Evolutionary conservation across 371 early-diverging fungal species (phyloP).

Genomic region (Lichtheimia ramosa): DNA sequence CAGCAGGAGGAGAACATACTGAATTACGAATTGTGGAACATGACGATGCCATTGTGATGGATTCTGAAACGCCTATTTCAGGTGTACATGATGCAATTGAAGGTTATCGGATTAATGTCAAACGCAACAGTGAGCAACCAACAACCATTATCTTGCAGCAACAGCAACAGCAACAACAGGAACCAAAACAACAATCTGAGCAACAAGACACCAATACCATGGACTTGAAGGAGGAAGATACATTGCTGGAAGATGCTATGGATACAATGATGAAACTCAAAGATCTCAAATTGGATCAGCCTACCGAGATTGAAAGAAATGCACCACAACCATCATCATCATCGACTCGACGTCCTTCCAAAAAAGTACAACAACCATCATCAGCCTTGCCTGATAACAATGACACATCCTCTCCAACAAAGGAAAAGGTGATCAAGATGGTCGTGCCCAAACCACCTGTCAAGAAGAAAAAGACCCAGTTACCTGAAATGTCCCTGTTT

Average conservation of each 20-base stretch:
- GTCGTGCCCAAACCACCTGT: constrained; percentile 7
- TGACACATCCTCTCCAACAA: background rate
- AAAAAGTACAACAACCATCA: background rate
- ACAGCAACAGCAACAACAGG: background rate
- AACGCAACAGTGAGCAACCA: constrained; percentile 20
- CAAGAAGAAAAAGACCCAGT: constrained; percentile 32
- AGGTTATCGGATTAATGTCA: constrained; percentile 38
- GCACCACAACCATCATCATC: background rate
- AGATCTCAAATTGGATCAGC: constrained; percentile 35
- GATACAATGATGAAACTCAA: constrained; percentile 55
- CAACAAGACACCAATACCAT: background rate
- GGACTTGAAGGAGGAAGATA: constrained; percentile 13
- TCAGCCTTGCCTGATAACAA: background rate
- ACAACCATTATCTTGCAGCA: constrained; percentile 35
- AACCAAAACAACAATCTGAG: background rate
- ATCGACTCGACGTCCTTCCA: constrained; percentile 1
- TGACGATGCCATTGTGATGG: too few relatives aligned
- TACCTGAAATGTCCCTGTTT: constrained; percentile 49
- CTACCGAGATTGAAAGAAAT: constrained; percentile 9
- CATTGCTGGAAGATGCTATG: constrained; percentile 38
- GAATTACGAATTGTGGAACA: constrained; percentile 24
- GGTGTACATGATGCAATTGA: constrained; percentile 44
- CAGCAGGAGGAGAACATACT: background rate
- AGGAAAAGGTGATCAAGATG: background rate
- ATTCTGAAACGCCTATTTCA: too few relatives aligned